These are phyloP conservation scores for Globisporangium iwayamae DNA, from an alignment of 352 stramenopile genomes.

Conservation along the genomic window DNA sequence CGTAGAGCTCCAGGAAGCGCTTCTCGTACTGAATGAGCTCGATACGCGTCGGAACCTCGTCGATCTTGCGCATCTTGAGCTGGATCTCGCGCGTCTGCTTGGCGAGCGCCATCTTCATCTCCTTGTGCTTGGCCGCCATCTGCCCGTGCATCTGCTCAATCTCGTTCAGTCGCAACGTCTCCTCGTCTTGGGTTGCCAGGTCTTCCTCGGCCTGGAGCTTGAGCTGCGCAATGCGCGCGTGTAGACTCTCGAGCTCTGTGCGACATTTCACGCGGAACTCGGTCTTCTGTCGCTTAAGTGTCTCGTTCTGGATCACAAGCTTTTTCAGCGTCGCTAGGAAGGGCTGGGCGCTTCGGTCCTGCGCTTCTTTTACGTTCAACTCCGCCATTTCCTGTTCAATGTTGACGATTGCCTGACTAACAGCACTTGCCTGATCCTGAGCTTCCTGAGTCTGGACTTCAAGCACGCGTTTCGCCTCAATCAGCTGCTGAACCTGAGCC, in stretches of 20 bases:
- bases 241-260: constrained; percentile 32
- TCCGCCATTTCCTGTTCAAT: constrained; percentile 39
- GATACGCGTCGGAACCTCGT: constrained; percentile 79
- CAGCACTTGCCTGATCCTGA: constrained; percentile 19
- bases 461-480: constrained; percentile 40
- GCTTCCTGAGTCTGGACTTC: constrained; percentile 28
- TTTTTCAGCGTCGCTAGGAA: constrained; percentile 28
- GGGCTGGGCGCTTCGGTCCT: constrained; percentile 23
- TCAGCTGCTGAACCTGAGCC: constrained; percentile 33
- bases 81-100: constrained; percentile 61
- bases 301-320: constrained; percentile 49
- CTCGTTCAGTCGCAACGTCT: constrained; percentile 38
- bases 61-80: constrained; percentile 62
- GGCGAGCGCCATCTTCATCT: constrained; percentile 55
- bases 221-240: constrained; percentile 38
- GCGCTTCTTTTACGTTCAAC: constrained; percentile 31
- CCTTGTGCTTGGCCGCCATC: constrained; percentile 61
- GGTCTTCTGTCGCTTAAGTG: constrained; percentile 48
- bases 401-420: constrained; percentile 28
- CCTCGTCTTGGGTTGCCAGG: constrained; percentile 35
- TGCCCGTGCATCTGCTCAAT: constrained; percentile 71
- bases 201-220: constrained; percentile 33
- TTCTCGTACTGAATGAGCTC: constrained; percentile 91
- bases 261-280: constrained; percentile 44
- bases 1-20: constrained; percentile 85